These are phyloP conservation scores for Hypericum androsaemum DNA, from an alignment of 345 rosid species.

Conservation along the genomic window DNA sequence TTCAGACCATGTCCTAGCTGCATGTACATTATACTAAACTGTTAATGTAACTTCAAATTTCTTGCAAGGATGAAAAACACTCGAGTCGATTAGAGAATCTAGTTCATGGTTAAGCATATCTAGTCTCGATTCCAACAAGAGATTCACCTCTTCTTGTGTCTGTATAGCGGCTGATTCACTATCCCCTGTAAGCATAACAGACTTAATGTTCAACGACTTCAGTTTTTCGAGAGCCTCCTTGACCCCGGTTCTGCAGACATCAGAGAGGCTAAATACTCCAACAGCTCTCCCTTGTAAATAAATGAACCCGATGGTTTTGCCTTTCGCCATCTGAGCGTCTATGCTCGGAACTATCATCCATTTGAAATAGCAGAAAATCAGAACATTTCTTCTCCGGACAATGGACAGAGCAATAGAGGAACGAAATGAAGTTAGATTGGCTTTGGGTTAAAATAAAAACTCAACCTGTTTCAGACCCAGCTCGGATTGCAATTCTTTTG, in stretches of 20 bases:
- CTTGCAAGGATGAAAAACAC: no score
- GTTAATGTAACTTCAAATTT: background rate
- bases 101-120: no score
- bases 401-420: no score
- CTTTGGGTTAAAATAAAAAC: background rate
- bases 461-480: slow-evolving; percentile 50
- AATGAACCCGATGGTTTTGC: slow-evolving; percentile 37
- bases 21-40: background rate
- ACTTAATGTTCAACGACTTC: slow-evolving; percentile 40
- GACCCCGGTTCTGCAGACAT: slow-evolving; percentile 67
- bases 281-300: slow-evolving; percentile 28
- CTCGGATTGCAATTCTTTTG: slow-evolving; percentile 52
- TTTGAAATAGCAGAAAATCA: no score
- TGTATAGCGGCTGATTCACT: slow-evolving; percentile 52
- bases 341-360: slow-evolving; percentile 29
- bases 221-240: slow-evolving; percentile 51
- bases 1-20: slow-evolving; percentile 57
- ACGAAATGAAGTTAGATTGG: background rate
- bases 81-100: no score
- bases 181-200: slow-evolving; percentile 89
- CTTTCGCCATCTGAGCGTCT: background rate
- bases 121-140: no score
- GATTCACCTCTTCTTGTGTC: slow-evolving; percentile 65
- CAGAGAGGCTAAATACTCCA: slow-evolving; percentile 67
- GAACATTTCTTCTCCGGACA: slow-evolving; percentile 2